Percentiles rank a stretch among this genome's conserved stretches.
phyloP scores from a whole-genome alignment of 441 rosid genomes.

The Capsella rubella region DNA sequence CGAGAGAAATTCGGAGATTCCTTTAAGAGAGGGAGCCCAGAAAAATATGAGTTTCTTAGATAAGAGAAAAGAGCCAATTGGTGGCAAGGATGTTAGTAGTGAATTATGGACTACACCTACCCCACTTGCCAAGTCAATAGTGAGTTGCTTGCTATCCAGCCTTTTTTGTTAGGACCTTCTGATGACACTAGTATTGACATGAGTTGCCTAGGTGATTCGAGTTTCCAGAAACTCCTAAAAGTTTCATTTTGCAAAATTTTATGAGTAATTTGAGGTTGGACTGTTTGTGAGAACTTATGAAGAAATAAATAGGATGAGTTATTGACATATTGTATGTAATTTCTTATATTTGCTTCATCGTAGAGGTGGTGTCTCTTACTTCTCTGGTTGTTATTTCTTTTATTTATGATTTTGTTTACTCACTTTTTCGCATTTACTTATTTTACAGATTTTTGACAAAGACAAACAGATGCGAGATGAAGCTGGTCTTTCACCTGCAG shows the following conservation, averaged over 20 bases:
- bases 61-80: slow-evolving; percentile 48
- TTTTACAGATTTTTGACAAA: slow-evolving; percentile 16
- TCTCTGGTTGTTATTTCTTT: slow-evolving; percentile 18
- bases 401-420: background rate
- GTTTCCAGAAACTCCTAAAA: background rate
- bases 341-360: slow-evolving; percentile 19
- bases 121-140: slow-evolving; percentile 56
- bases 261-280: slow-evolving; percentile 6
- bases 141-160: slow-evolving; percentile 49
- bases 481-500: slow-evolving; percentile 75
- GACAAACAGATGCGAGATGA: slow-evolving; percentile 51
- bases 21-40: slow-evolving; percentile 44
- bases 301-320: slow-evolving; percentile 20
- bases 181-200: slow-evolving; percentile 27
- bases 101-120: slow-evolving; percentile 52
- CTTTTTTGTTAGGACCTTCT: slow-evolving; percentile 14
- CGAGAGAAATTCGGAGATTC: slow-evolving; percentile 40
- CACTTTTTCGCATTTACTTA: background rate
- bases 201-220: slow-evolving; percentile 24
- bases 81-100: slow-evolving; percentile 50
- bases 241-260: slow-evolving; percentile 16
- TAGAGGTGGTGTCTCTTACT: slow-evolving; percentile 29
- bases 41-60: slow-evolving; percentile 44
- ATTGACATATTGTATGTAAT: background rate
- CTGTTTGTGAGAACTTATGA: slow-evolving; percentile 28